Conservation (phyloP, 1,139 yeast species). For the Williopsis jadinii region DNA sequence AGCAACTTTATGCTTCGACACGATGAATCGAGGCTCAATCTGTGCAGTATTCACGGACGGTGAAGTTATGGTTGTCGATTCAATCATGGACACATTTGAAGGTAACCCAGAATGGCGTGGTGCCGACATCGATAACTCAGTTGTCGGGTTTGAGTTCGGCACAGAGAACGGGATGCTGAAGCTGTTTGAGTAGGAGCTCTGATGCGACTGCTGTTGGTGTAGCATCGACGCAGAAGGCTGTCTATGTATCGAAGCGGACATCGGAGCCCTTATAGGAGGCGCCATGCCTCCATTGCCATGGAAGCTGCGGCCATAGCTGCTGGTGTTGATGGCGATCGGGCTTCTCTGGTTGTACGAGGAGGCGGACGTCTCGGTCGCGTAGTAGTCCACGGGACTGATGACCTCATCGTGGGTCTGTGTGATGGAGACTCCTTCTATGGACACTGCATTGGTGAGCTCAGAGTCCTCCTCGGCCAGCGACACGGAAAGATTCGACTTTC, state of each 20-base stretch:
- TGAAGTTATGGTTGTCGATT: constrained; percentile 58
- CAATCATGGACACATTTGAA: constrained; percentile 40
- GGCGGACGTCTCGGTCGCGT: constrained; percentile 1
- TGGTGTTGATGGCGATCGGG: constrained; percentile 19
- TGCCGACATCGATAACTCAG: constrained; percentile 25
- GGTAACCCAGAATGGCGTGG: constrained; percentile 48
- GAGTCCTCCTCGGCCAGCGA: constrained; percentile 8
- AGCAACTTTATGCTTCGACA: constrained; percentile 55
- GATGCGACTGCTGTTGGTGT: constrained; percentile 7
- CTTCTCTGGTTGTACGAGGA: constrained; percentile 15
- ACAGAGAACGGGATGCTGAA: constrained; percentile 65
- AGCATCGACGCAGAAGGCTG: constrained; percentile 11
- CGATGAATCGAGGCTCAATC: constrained; percentile 66
- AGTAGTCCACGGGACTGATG: constrained; percentile 6
- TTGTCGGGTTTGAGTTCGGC: constrained; percentile 32
- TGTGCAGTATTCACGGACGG: constrained; percentile 47
- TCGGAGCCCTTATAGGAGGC: constrained; percentile 24
- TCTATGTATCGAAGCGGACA: constrained; percentile 21
- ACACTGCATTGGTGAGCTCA: constrained; percentile 18
- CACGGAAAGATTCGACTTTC: constrained; percentile 4
- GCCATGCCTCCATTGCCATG: constrained; percentile 8
- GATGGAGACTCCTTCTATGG: constrained; percentile 24
- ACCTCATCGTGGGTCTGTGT: constrained; percentile 9
- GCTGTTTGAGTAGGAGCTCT: constrained; percentile 9
- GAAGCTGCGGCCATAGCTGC: constrained; percentile 8